Conservation (phyloP, 805 yeast genomes). For the Jamesozyma hellenica region DNA sequence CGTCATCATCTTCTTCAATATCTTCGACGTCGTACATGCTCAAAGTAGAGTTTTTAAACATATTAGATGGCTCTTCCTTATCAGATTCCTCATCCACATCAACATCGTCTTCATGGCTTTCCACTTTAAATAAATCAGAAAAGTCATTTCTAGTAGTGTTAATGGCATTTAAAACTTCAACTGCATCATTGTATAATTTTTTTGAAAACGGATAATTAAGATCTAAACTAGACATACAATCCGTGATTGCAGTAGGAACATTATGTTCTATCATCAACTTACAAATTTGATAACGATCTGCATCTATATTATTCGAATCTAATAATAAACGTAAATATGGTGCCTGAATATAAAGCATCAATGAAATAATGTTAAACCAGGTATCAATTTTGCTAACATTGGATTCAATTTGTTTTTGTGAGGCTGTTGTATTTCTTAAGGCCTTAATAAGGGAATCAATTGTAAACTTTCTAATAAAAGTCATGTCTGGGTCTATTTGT, state of each 20-base stretch:
- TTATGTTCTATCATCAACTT: conserved; percentile 60
- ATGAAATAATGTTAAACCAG: conserved; percentile 25
- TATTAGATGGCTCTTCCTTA: conserved; percentile 71
- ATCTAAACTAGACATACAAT: conserved; percentile 56
- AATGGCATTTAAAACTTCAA: conserved; percentile 48
- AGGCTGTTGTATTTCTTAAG: conserved; percentile 39
- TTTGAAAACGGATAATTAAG: conserved; percentile 61
- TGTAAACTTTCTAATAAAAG: conserved; percentile 62
- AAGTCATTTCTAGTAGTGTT: conserved; percentile 48
- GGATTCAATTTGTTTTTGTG: conserved; percentile 17
- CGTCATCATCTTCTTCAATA: conserved; percentile 52
- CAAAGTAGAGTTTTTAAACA: conserved; percentile 77
- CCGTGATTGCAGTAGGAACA: conserved; percentile 46
- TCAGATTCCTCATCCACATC: conserved; percentile 48
- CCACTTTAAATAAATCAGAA: conserved; percentile 49
- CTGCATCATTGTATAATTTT: conserved; percentile 45
- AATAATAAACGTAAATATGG: conserved; percentile 33
- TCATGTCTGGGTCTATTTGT: conserved; percentile 56
- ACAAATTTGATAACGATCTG: conserved; percentile 56
- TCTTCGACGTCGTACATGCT: conserved; percentile 90
- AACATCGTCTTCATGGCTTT: conserved; percentile 47
- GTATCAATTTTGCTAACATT: conserved; percentile 24
- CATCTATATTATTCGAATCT: conserved; percentile 39
- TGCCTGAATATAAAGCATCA: conserved; percentile 23
- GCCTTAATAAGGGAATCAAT: conserved; percentile 58